Percentiles rank a stretch among this genome's conserved stretches.
These are phyloP conservation scores for Baorangia bicolor DNA, from an alignment of 768 basidiomycete species.

Conservation along the genomic window DNA sequence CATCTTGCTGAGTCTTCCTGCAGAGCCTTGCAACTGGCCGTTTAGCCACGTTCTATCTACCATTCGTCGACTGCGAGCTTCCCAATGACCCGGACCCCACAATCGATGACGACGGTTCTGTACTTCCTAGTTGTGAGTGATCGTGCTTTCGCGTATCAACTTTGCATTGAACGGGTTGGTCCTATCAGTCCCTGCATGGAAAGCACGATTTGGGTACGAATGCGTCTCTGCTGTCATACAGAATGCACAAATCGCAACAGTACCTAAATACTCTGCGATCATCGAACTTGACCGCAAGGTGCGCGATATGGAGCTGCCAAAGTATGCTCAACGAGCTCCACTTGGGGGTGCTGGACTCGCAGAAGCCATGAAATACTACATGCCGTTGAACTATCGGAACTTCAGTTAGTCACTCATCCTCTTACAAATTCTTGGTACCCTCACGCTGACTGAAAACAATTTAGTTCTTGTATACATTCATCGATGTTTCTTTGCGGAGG, in stretches of 20 bases:
- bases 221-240: conserved; percentile 69
- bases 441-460: not conserved
- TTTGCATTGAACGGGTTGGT: not conserved
- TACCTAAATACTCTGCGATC: conserved; percentile 60
- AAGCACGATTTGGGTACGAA: conserved; percentile 64
- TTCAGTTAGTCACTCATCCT: conserved; percentile 45
- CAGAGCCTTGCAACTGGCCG: conserved; percentile 72
- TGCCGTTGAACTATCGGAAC: conserved; percentile 73
- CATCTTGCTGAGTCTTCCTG: not conserved
- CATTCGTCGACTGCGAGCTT: conserved; percentile 71
- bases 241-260: conserved; percentile 62
- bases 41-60: conserved; percentile 64
- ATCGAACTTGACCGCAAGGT: conserved; percentile 64
- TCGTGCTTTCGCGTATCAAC: not conserved
- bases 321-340: conserved; percentile 52
- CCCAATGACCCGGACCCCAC: conserved; percentile 60
- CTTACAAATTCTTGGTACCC: not conserved
- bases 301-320: conserved; percentile 66
- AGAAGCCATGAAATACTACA: conserved; percentile 70
- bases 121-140: conserved; percentile 58
- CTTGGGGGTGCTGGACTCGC: conserved; percentile 51
- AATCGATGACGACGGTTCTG: conserved; percentile 55
- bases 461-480: conserved; percentile 72
- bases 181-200: conserved; percentile 61
- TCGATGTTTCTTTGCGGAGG: conserved; percentile 75